phyloP scores from a whole-genome alignment of 2,329 filamentous ascomycete genomes.

The Fusarium nygamai region DNA sequence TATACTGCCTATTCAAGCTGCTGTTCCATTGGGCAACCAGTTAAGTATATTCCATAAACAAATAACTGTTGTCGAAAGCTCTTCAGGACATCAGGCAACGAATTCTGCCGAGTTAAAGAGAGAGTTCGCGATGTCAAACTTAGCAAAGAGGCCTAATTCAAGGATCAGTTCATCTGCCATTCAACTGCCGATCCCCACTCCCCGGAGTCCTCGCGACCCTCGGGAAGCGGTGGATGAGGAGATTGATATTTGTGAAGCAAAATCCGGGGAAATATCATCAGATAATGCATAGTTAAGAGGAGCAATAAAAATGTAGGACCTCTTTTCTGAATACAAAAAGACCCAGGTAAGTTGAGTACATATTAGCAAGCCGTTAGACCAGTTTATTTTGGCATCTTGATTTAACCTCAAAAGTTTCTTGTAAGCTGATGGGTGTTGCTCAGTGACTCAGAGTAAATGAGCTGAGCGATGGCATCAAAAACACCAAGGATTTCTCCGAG shows the following conservation, averaged over 20 bases:
- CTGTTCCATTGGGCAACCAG: no score
- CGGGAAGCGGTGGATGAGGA: neutral
- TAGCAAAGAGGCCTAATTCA: neutral
- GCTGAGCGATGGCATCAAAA: neutral
- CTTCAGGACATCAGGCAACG: neutral
- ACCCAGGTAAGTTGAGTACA: no score
- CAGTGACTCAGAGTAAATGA: neutral
- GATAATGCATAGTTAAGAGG: neutral
- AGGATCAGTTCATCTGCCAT: neutral
- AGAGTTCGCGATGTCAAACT: neutral
- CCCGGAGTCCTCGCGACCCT: neutral
- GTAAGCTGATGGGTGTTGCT: neutral
- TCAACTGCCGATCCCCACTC: neutral
- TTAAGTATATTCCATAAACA: neutral
- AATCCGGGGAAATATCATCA: neutral
- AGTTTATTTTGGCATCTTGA: neutral
- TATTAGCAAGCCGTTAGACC: no score
- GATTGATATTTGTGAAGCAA: neutral
- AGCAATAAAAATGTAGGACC: neutral
- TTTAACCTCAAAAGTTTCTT: neutral
- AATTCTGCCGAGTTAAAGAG: neutral
- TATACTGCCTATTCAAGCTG: no score
- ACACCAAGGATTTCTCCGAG: neutral
- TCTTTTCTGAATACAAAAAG: neutral
- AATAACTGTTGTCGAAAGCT: neutral